Evolutionary conservation across 768 basidiomycete species (phyloP).

Genomic region (Xanthoconium stramineum): DNA sequence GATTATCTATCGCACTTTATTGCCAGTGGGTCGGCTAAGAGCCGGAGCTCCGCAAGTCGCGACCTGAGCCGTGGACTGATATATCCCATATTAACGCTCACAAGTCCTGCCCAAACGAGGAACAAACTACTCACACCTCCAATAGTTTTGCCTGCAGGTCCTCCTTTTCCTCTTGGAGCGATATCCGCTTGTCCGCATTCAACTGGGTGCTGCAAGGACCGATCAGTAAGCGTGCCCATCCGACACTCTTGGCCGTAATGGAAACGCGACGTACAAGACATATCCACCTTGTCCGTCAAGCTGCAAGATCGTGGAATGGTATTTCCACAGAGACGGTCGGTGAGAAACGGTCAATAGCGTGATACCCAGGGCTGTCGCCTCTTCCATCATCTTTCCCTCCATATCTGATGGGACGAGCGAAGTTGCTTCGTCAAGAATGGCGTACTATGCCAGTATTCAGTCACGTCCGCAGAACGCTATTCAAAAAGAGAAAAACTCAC

Average conservation of each 20-base stretch:
- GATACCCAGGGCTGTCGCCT: constrained; percentile 82
- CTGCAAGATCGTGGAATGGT: constrained; percentile 84
- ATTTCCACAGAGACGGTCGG: constrained; percentile 90
- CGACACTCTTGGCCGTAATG: neutral
- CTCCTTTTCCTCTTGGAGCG: constrained; percentile 94
- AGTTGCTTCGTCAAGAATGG: constrained; percentile 95
- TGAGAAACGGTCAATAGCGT: constrained; percentile 95
- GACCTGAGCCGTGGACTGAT: constrained; percentile 77
- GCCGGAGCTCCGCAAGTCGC: constrained; percentile 64
- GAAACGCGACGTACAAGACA: constrained; percentile 67
- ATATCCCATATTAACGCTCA: neutral
- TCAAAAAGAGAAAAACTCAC: constrained; percentile 36
- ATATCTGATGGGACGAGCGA: constrained; percentile 90
- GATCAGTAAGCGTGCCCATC: neutral
- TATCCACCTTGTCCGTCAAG: constrained; percentile 96
- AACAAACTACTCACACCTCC: constrained; percentile 64
- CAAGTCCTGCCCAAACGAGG: neutral
- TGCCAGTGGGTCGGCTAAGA: constrained; percentile 32
- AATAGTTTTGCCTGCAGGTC: constrained; percentile 77
- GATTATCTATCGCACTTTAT: neutral
- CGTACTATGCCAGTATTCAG: constrained; percentile 58
- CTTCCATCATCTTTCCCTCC: constrained; percentile 94
- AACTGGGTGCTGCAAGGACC: constrained; percentile 64
- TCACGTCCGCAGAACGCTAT: neutral
- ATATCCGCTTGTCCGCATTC: constrained; percentile 85